Percentiles rank a stretch among this genome's conserved stretches.
Conservation (phyloP, 208 protist genomes). For the Novymonas esmeraldas region DNA sequence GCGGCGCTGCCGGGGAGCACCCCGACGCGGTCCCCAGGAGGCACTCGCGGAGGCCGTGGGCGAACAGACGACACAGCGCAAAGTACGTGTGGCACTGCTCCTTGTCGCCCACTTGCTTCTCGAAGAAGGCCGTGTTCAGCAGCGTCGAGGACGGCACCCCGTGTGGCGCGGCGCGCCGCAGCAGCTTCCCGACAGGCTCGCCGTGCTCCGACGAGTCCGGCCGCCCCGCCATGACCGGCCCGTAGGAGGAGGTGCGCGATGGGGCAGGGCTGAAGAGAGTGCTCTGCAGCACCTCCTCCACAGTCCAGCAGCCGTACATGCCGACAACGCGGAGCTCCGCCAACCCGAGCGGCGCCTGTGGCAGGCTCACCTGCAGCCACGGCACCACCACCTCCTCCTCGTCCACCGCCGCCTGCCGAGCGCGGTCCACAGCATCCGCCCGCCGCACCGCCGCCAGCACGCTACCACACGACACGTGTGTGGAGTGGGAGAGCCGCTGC, state of each 20-base stretch:
- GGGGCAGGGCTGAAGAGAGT: slow-evolving; percentile 22
- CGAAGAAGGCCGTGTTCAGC: slow-evolving; percentile 47
- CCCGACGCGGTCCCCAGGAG: slow-evolving; percentile 17
- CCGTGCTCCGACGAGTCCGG: no score
- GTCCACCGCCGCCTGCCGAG: not conserved
- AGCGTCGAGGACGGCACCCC: slow-evolving; percentile 29
- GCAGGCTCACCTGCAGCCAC: slow-evolving; percentile 28
- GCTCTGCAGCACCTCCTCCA: slow-evolving; percentile 41
- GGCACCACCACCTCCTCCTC: slow-evolving; percentile 15
- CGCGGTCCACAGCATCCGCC: slow-evolving; percentile 7
- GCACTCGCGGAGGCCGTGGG: slow-evolving; percentile 37
- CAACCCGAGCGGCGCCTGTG: slow-evolving; percentile 14
- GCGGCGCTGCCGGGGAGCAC: not conserved
- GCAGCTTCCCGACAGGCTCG: not conserved
- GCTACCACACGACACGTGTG: slow-evolving; percentile 6
- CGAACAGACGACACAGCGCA: slow-evolving; percentile 47
- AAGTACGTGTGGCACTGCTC: slow-evolving; percentile 64
- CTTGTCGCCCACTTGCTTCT: slow-evolving; percentile 60
- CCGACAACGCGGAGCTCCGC: slow-evolving; percentile 48
- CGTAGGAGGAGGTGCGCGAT: not conserved
- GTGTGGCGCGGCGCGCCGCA: slow-evolving; percentile 31
- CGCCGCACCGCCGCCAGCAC: slow-evolving; percentile 15
- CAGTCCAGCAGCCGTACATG: slow-evolving; percentile 55
- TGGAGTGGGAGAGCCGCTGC: slow-evolving; percentile 9
- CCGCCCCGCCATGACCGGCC: no score